Evolutionary conservation across 176 grass and related monocot genomes (phyloP), one percentile per base, ranked within the genome.

Genomic region (Musa schizocarpa): DNA sequence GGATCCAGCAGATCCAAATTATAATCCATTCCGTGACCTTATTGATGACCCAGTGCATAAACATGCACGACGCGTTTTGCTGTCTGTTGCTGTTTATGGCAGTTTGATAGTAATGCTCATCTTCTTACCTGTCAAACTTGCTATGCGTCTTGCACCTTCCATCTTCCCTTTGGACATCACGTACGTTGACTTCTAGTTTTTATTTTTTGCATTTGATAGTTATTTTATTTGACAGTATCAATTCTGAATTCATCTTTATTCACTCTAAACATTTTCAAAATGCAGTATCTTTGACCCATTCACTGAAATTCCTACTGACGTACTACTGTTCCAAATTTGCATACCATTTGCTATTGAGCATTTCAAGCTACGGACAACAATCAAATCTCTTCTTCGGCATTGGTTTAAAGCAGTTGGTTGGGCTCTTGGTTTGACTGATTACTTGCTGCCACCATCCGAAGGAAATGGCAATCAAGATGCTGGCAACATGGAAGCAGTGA

Each of bases 81-180:
- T 98, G 27, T 99, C 95, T 68, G 88, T 99, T 72, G 95, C 88
- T 56, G 90, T 99, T 43, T 99, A 99, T 84, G 95, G 95, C 59
- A 94, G 95, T 73, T 89, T 99, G 80, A 99, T 99, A 76, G 95
- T 99, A 68, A 99, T 99, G 88, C 81, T 99, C n/a, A 88, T 99
- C 48, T 99, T 94, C 96, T 88, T 99, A 78, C 96, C 96, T 69
- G 96, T 99, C 52, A 99, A 99, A 82, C 76, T 99, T 53, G 88
- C 96, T 49, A 99, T 94, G 91, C 81, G 85, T 61, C 77, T 95
- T 64, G 86, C 88, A 48, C 88, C 91, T 50, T 88, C 79, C 66
- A 87, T 91, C 71, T 99, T 99, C 76, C 91, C 96, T 75, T 69
- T 99, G 51, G 91, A 99, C 65, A 89, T 99, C 58, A 87, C 91